Evolutionary conservation across 1,284 basidiomycete genomes (phyloP).

Genomic region (Coniophora puteana): DNA sequence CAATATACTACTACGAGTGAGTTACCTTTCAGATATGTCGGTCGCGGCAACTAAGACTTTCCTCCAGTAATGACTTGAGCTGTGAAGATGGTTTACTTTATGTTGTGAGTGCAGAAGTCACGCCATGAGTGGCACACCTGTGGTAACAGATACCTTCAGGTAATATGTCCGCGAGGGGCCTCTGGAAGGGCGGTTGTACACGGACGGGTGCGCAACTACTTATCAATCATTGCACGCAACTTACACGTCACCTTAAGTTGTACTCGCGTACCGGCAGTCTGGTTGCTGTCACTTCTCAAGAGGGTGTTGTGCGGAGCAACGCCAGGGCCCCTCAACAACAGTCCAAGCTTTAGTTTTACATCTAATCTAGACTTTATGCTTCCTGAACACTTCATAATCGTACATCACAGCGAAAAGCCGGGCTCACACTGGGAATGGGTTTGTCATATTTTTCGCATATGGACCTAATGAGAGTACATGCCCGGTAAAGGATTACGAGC

Average conservation of each 20-base stretch:
- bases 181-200: constrained; percentile 74
- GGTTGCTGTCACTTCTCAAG: constrained; percentile 78
- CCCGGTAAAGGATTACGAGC: no score
- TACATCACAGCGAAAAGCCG: no score
- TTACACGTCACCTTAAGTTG: constrained; percentile 42
- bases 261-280: constrained; percentile 71
- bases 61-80: constrained; percentile 64
- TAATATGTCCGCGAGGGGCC: constrained; percentile 63
- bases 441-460: background rate
- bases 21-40: constrained; percentile 12
- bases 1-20: constrained; percentile 81
- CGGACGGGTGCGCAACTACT: constrained; percentile 58
- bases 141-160: constrained; percentile 36
- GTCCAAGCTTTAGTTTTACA: constrained; percentile 37
- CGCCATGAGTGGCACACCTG: constrained; percentile 1
- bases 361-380: no score
- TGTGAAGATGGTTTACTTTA: constrained; percentile 81
- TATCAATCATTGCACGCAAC: background rate
- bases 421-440: no score
- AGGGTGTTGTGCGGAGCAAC: constrained; percentile 73
- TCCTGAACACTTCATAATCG: no score
- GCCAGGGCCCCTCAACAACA: constrained; percentile 37
- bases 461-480: background rate
- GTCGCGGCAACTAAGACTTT: constrained; percentile 6
- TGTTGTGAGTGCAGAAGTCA: constrained; percentile 45